Evolutionary conservation across 2,329 filamentous ascomycete species (phyloP).

Genomic region (Fusarium sambucinum): DNA sequence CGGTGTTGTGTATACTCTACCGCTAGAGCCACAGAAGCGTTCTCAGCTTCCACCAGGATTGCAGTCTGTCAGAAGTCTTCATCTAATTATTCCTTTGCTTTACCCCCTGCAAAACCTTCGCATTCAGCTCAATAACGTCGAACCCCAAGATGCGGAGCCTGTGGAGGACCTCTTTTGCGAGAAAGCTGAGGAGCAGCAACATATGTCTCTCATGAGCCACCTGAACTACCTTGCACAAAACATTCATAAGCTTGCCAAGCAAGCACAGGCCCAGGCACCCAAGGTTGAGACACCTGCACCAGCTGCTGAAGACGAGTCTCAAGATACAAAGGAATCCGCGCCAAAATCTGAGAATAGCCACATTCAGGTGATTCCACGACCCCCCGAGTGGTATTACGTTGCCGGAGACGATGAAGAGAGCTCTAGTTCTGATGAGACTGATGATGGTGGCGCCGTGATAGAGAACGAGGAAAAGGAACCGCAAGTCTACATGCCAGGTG

Average conservation of each 20-base stretch:
- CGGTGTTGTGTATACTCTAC: conserved; percentile 76
- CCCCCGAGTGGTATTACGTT: conserved; percentile 77
- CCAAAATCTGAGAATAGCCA: conserved; percentile 65
- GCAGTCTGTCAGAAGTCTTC: conserved; percentile 71
- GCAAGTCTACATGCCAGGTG: conserved; percentile 33
- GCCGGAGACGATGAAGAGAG: conserved; percentile 62
- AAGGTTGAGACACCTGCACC: conserved; percentile 35
- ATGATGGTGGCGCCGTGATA: conserved; percentile 58
- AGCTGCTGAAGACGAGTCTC: conserved; percentile 13
- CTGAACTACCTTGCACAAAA: conserved; percentile 81
- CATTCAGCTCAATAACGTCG: conserved; percentile 73
- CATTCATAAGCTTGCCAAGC: conserved; percentile 74
- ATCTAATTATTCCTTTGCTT: conserved; percentile 75
- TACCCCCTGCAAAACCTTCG: conserved; percentile 79
- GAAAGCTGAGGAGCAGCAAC: conserved; percentile 66
- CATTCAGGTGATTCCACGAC: conserved; percentile 77
- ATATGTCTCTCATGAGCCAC: conserved; percentile 77
- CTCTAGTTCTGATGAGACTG: conserved; percentile 58
- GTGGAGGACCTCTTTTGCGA: conserved; percentile 75
- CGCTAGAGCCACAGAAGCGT: conserved; percentile 74
- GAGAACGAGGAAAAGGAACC: conserved; percentile 48
- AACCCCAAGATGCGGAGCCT: conserved; percentile 68
- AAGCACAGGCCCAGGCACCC: conserved; percentile 61
- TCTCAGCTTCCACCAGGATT: conserved; percentile 71
- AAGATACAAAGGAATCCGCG: conserved; percentile 6